Evolutionary conservation across 306 rosid species (phyloP), one percentile per base, ranked within the genome.

Genomic region (Bauhinia variegata): DNA sequence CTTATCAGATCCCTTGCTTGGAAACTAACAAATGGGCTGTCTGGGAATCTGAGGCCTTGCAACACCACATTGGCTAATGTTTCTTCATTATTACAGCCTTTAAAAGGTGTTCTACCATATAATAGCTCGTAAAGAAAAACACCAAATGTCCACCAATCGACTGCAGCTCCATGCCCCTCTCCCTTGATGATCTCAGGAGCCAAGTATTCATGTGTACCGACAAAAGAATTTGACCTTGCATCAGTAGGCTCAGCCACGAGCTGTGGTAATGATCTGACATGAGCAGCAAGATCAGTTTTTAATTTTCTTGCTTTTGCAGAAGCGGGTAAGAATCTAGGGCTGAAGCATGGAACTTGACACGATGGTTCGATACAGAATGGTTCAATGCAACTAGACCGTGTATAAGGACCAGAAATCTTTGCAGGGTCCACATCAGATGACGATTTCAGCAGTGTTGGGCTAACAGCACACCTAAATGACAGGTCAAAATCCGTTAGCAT

Each of bases 141-240:
- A n/a, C 97, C 97, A 62, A 87, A 86, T 1, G 97, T 90, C 97
- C 97, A 90, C 97, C 97, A 90, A 77, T 90, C 97, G 57, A 90
- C 97, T 7, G 97, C 97, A 33, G 95, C 95, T 38, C 97, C 97
- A 13, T 90, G 97, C 36, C 97, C 97, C 53, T 85, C 90, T 43
- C 92, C 97, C 84, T 85, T 83, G 84, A 90, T 90, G 60, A 90
- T 85, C 90, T 90, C 97, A 0, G 97, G 97, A 3, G 97, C 97
- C 60, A 90, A 72, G 88, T 90, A 90, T 83, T 90, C 97, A 7
- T 90, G 97, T 51, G 97, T 90, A 72, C 97, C 97, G 0, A 90
- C 97, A 68, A 90, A 90, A 44, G 97, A 90, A 77, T 90, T 90
- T 60, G 97, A 90, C 66, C 97, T 77, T 15, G 95, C 95, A 44